Percentiles rank a stretch among this genome's conserved stretches.
phyloP scores from a whole-genome alignment of 257 asterid genomes.

The Solanum megistacrolobum region DNA sequence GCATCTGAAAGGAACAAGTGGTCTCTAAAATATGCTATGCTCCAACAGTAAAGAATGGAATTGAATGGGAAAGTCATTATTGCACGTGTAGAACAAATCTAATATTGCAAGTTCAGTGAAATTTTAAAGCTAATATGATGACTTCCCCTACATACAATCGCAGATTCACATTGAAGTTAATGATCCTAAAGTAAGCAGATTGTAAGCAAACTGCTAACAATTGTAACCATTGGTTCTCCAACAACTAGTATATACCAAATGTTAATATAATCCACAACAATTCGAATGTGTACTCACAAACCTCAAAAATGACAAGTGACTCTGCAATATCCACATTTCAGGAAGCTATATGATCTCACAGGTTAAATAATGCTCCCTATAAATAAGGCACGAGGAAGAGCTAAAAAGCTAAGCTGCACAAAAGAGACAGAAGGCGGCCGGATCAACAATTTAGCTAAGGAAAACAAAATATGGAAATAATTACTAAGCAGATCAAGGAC shows the following conservation, averaged over 20 bases:
- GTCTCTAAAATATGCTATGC: not conserved
- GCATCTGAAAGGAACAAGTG: not conserved
- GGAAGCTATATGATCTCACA: not conserved
- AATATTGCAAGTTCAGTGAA: not conserved
- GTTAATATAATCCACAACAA: not conserved
- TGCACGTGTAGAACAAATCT: not conserved
- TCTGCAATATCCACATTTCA: not conserved
- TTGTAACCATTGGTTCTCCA: not conserved
- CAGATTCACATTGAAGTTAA: not conserved
- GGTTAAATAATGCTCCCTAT: not conserved
- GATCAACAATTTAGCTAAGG: not conserved
- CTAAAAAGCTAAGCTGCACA: not conserved
- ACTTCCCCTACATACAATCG: not conserved
- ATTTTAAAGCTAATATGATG: not conserved
- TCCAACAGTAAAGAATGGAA: not conserved
- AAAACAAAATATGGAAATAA: not conserved
- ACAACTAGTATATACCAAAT: not conserved
- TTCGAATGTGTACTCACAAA: not conserved
- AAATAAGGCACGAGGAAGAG: not conserved
- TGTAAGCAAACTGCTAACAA: not conserved
- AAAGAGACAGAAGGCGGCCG: not conserved
- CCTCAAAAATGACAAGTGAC: not conserved
- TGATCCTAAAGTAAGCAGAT: not conserved
- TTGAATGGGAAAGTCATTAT: not conserved
- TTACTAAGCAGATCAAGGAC: not conserved